A percentile compares a stretch with the other conserved stretches of the same genome.
Conservation (phyloP, 371 early-diverging fungal species). For the Parasitella parasitica region DNA sequence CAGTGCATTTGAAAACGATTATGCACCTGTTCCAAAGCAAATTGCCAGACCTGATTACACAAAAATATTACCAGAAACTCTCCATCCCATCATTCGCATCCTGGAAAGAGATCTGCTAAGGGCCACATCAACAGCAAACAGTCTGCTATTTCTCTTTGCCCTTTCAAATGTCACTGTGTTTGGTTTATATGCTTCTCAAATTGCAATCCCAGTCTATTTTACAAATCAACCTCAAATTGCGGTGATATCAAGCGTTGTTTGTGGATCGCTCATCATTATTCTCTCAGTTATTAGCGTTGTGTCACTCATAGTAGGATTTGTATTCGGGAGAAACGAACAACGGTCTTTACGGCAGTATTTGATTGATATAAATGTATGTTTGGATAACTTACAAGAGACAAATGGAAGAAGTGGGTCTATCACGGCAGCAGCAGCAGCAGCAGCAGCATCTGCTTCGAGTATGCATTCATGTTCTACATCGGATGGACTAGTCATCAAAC, state of each 20-base stretch:
- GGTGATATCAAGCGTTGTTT: not conserved
- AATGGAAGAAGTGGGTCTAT: not conserved
- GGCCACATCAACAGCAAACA: slow-evolving; percentile 14
- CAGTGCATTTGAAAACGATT: not conserved
- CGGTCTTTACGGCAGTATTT: slow-evolving; percentile 31
- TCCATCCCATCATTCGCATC: slow-evolving; percentile 18
- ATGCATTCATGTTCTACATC: not conserved
- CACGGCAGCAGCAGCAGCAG: not conserved
- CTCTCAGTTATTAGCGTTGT: slow-evolving; percentile 19
- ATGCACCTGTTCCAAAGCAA: not conserved
- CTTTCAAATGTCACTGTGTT: slow-evolving; percentile 13
- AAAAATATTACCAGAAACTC: not conserved
- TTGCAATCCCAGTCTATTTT: slow-evolving; percentile 7
- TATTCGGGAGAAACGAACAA: slow-evolving; percentile 42
- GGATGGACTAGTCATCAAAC: slow-evolving; percentile 1
- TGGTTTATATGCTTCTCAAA: slow-evolving; percentile 12
- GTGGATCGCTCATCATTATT: slow-evolving; percentile 10
- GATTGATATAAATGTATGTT: slow-evolving; percentile 19
- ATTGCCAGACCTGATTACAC: slow-evolving; percentile 24
- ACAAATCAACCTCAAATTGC: not conserved
- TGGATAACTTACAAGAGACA: not conserved
- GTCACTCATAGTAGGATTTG: slow-evolving; percentile 44
- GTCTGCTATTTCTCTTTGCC: slow-evolving; percentile 11
- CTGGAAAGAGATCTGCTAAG: slow-evolving; percentile 14
- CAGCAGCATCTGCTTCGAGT: not conserved